Conservation (phyloP, 2,329 filamentous ascomycete genomes). For the Endocalyx cinctus region DNA sequence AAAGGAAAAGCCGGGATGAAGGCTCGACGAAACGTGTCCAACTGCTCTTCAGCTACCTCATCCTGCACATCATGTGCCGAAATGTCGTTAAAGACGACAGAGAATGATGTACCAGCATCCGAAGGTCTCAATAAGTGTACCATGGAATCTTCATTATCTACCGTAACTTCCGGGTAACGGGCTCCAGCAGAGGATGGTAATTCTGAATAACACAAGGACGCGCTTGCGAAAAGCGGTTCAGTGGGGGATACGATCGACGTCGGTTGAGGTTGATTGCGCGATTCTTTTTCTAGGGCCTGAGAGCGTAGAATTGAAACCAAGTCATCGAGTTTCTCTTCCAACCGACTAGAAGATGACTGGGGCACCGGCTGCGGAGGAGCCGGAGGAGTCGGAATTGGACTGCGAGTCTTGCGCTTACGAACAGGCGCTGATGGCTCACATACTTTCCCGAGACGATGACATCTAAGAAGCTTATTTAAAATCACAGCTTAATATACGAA, state of each 20-base stretch:
- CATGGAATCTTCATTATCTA: slow-evolving; percentile 11
- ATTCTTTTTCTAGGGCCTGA: slow-evolving; percentile 15
- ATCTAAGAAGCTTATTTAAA: slow-evolving; percentile 5
- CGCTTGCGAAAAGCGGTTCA: background rate
- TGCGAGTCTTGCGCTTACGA: slow-evolving; percentile 17
- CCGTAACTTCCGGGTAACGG: slow-evolving; percentile 11
- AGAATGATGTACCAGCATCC: slow-evolving; percentile 4
- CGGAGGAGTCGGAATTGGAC: too few species aligned
- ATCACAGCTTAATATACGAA: background rate
- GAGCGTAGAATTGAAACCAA: slow-evolving; percentile 40
- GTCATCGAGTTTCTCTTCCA: slow-evolving; percentile 47
- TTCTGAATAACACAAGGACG: background rate
- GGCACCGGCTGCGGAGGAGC: slow-evolving; percentile 1
- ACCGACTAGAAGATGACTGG: slow-evolving; percentile 27
- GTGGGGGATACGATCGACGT: slow-evolving; percentile 3
- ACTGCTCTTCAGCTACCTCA: slow-evolving; percentile 9
- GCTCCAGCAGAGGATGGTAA: background rate
- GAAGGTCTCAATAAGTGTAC: slow-evolving; percentile 13
- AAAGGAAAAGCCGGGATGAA: slow-evolving; percentile 15
- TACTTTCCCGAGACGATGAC: slow-evolving; percentile 18
- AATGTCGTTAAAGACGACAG: slow-evolving; percentile 11
- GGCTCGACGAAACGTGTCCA: slow-evolving; percentile 10
- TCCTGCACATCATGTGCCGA: slow-evolving; percentile 9
- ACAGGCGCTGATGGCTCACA: slow-evolving; percentile 13
- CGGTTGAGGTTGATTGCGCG: slow-evolving; percentile 14